Conservation (phyloP, 495 filamentous ascomycete genomes). For the Hamigera avellanea region DNA sequence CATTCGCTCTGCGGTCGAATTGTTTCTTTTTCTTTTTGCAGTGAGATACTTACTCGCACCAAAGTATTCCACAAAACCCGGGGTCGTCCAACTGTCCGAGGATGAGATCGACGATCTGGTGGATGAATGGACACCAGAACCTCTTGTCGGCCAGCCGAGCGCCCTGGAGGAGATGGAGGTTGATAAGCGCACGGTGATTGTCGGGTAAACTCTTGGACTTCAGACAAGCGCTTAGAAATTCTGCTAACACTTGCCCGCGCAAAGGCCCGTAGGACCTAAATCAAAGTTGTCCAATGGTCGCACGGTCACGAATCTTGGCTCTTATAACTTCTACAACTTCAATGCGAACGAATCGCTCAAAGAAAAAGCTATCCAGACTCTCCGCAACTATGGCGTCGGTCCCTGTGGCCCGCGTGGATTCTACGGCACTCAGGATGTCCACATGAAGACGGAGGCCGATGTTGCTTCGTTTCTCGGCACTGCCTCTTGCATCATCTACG, state of each 20-base stretch:
- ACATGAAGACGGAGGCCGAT: slow-evolving; percentile 92
- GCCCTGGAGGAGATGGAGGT: slow-evolving; percentile 67
- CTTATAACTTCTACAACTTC: slow-evolving; percentile 96
- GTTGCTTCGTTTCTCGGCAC: slow-evolving; percentile 81
- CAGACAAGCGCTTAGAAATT: no score
- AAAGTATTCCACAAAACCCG: slow-evolving; percentile 80
- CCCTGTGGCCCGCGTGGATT: slow-evolving; percentile 95
- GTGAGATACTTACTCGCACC: slow-evolving; percentile 86
- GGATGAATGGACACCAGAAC: slow-evolving; percentile 94
- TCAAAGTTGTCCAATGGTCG: slow-evolving; percentile 81
- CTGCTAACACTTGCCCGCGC: not conserved
- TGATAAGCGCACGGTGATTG: slow-evolving; percentile 75
- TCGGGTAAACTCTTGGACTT: slow-evolving; percentile 50
- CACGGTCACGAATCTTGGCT: slow-evolving; percentile 83
- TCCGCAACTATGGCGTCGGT: slow-evolving; percentile 91
- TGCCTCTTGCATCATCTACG: slow-evolving; percentile 82
- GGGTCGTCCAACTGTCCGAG: slow-evolving; percentile 78
- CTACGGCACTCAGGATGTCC: slow-evolving; percentile 97
- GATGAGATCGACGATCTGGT: slow-evolving; percentile 97
- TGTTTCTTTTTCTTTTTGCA: slow-evolving; percentile 92
- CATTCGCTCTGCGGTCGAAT: slow-evolving; percentile 81
- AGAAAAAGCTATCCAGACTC: slow-evolving; percentile 84
- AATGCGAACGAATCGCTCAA: slow-evolving; percentile 83
- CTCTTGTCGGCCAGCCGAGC: slow-evolving; percentile 63
- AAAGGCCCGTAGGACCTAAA: slow-evolving; percentile 78